Evolutionary conservation across 768 basidiomycete genomes (phyloP).

Genomic region (Leccinellum luteum): DNA sequence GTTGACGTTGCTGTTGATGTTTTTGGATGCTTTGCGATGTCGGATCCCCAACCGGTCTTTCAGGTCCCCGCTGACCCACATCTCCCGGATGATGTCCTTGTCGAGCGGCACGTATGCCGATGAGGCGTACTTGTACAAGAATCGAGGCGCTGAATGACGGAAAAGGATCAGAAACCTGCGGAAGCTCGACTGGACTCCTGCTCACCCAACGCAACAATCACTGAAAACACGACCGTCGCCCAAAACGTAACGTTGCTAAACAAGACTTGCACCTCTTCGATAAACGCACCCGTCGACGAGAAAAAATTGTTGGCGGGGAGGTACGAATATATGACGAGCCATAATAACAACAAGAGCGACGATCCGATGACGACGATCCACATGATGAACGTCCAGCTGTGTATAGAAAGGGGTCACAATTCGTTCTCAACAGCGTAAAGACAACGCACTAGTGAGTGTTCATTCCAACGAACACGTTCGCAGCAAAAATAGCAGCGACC

Average conservation of each 20-base stretch:
- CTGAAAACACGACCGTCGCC: constrained; percentile 69
- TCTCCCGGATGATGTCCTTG: constrained; percentile 89
- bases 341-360: constrained; percentile 76
- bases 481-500: constrained; percentile 81
- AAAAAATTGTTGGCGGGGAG: constrained; percentile 71
- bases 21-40: constrained; percentile 56
- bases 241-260: constrained; percentile 84
- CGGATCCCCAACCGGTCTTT: constrained; percentile 77
- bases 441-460: constrained; percentile 83
- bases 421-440: constrained; percentile 6
- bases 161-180: constrained; percentile 1
- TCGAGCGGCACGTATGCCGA: constrained; percentile 78
- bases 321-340: constrained; percentile 87
- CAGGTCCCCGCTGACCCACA: constrained; percentile 81
- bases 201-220: constrained; percentile 68
- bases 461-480: constrained; percentile 87
- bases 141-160: constrained; percentile 67
- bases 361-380: constrained; percentile 82
- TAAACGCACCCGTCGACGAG: constrained; percentile 69
- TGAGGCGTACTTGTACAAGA: constrained; percentile 69
- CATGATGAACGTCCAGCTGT: constrained; percentile 80
- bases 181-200: background rate
- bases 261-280: constrained; percentile 67
- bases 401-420: background rate
- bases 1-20: constrained; percentile 15